Conservation (phyloP, 192 early-diverging fungal genomes). For the Coemansia reversa region DNA sequence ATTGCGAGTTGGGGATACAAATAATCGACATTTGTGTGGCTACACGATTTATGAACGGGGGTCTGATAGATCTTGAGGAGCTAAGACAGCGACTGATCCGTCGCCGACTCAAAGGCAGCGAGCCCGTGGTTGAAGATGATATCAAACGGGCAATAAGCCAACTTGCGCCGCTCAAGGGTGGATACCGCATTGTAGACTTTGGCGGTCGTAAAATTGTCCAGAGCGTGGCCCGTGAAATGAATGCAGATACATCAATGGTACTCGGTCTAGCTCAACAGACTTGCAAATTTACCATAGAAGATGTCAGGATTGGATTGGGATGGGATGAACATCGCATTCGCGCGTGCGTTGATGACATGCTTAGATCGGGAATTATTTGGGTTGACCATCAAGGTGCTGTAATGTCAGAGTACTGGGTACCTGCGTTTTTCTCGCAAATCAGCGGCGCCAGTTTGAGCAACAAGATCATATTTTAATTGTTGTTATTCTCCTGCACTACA, state of each 20-base stretch:
- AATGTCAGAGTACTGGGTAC: conserved; percentile 44
- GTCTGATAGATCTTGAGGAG: conserved; percentile 84
- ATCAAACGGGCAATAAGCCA: conserved; percentile 82
- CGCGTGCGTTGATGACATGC: conserved; percentile 48
- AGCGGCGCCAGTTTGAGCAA: conserved; percentile 14
- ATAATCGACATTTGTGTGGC: conserved; percentile 87
- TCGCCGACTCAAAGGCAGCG: conserved; percentile 56
- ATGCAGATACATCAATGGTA: conserved; percentile 72
- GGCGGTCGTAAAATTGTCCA: conserved; percentile 82
- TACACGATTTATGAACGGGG: conserved; percentile 83
- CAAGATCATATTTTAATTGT: conserved; percentile 2
- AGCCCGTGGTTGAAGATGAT: conserved; percentile 70
- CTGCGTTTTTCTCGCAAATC: conserved; percentile 41
- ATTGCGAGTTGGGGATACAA: conserved; percentile 94
- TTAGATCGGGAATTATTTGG: conserved; percentile 46
- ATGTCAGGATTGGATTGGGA: conserved; percentile 24
- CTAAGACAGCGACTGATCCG: conserved; percentile 68
- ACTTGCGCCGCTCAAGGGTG: conserved; percentile 81
- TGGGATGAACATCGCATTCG: conserved; percentile 40
- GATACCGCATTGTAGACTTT: conserved; percentile 82
- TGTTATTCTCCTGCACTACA: background rate
- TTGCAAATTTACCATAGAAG: conserved; percentile 34
- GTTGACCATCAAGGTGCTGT: conserved; percentile 22
- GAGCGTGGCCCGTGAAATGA: conserved; percentile 86
- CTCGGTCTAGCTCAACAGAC: conserved; percentile 68